A percentile compares a stretch with the other conserved stretches of the same genome.
phyloP scores from a whole-genome alignment of 2,329 filamentous ascomycete species.

The Ceratocystis variospora region DNA sequence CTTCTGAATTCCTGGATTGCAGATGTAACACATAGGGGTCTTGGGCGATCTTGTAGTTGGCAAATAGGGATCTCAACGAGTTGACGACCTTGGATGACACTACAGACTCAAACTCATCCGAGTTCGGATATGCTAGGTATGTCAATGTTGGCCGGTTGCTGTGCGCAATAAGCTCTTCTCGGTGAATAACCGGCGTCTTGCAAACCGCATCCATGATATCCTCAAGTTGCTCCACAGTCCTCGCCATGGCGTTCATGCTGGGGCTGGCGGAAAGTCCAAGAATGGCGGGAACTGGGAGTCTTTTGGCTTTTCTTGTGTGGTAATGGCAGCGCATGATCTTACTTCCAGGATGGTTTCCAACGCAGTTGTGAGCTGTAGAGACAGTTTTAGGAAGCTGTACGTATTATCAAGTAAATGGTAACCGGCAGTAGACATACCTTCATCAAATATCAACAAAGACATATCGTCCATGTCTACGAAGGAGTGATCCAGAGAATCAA shows the following conservation, averaged over 20 bases:
- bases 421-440: slow-evolving; percentile 41
- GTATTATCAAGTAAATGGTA: neutral
- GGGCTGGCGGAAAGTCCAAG: slow-evolving; percentile 74
- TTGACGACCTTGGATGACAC: neutral
- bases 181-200: slow-evolving; percentile 52
- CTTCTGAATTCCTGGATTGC: slow-evolving; percentile 29
- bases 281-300: slow-evolving; percentile 44
- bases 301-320: slow-evolving; percentile 32
- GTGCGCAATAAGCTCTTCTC: slow-evolving; percentile 53
- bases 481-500: slow-evolving; percentile 59
- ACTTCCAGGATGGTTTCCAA: slow-evolving; percentile 47
- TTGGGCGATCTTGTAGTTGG: slow-evolving; percentile 34
- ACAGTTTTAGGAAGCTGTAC: neutral
- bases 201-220: slow-evolving; percentile 54
- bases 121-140: neutral
- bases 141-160: slow-evolving; percentile 47
- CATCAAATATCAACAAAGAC: slow-evolving; percentile 65
- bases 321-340: slow-evolving; percentile 65
- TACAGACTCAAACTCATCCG: neutral
- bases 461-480: slow-evolving; percentile 54
- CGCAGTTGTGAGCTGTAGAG: slow-evolving; percentile 57
- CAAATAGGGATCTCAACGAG: slow-evolving; percentile 7
- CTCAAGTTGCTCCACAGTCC: slow-evolving; percentile 50
- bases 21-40: slow-evolving; percentile 48
- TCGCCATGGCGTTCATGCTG: slow-evolving; percentile 44